Evolutionary conservation across 192 early-diverging fungal genomes (phyloP).

Genomic region (Polychytrium aggregatum): DNA sequence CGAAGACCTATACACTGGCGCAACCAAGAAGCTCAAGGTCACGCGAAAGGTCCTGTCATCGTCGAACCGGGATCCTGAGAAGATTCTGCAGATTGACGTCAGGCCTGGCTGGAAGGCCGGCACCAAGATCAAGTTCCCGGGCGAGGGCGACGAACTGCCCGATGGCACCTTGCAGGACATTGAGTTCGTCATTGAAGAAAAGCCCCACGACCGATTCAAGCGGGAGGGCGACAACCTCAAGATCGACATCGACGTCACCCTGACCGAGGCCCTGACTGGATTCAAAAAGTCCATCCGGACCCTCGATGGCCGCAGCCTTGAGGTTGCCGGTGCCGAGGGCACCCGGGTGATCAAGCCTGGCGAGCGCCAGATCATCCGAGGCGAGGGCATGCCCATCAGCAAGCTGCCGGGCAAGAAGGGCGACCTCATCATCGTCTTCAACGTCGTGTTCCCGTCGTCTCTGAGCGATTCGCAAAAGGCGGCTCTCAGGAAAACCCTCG

Average conservation of each 20-base stretch:
- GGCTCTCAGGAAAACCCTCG: slow-evolving; percentile 2
- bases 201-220: slow-evolving; percentile 75
- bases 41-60: slow-evolving; percentile 46
- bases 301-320: slow-evolving; percentile 62
- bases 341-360: slow-evolving; percentile 56
- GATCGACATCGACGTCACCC: slow-evolving; percentile 42
- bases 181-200: slow-evolving; percentile 89
- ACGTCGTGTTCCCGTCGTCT: slow-evolving; percentile 65
- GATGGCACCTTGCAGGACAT: slow-evolving; percentile 64
- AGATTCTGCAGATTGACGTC: slow-evolving; percentile 73
- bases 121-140: slow-evolving; percentile 85
- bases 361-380: slow-evolving; percentile 56
- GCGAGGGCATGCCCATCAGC: slow-evolving; percentile 91
- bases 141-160: slow-evolving; percentile 74
- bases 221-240: slow-evolving; percentile 79
- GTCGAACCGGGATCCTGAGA: slow-evolving; percentile 49
- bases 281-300: slow-evolving; percentile 64
- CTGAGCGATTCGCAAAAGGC: slow-evolving; percentile 63
- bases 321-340: slow-evolving; percentile 44
- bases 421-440: slow-evolving; percentile 72
- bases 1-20: slow-evolving; percentile 84
- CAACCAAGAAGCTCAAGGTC: slow-evolving; percentile 87
- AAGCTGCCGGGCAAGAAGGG: slow-evolving; percentile 73
- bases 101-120: slow-evolving; percentile 97
- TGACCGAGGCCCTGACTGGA: slow-evolving; percentile 72